Percentiles rank a stretch among this genome's conserved stretches.
These are phyloP conservation scores for Linum lewisii DNA, from an alignment of 345 rosid species.

Conservation along the genomic window DNA sequence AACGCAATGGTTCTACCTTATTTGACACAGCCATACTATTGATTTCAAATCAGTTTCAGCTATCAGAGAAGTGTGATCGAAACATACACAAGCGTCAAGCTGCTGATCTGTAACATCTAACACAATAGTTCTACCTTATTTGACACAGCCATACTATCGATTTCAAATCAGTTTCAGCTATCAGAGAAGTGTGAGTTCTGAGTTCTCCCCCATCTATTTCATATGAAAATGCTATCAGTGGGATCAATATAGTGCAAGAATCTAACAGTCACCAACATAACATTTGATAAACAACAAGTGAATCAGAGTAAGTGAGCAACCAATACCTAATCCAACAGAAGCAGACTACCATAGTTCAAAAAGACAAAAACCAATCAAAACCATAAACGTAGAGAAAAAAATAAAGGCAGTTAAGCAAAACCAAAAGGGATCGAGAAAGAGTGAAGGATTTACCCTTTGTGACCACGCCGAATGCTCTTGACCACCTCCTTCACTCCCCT, in stretches of 20 bases:
- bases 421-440: background rate
- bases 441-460: constrained; percentile 54
- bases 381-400: background rate
- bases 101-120: no score
- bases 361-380: no score
- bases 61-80: background rate
- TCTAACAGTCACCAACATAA: no score
- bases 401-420: background rate
- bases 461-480: constrained; percentile 76
- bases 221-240: no score
- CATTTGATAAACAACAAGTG: no score
- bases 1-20: no score
- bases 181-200: no score
- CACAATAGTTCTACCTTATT: no score
- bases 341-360: background rate
- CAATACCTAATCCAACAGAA: background rate
- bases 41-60: no score
- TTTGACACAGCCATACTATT: background rate
- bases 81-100: background rate
- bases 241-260: no score
- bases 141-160: background rate
- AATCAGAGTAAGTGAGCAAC: background rate
- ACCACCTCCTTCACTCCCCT: constrained; percentile 99
- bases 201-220: no score
- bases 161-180: no score